Conservation (phyloP, 306 rosid genomes). For the Cicer pinnatifidum region DNA sequence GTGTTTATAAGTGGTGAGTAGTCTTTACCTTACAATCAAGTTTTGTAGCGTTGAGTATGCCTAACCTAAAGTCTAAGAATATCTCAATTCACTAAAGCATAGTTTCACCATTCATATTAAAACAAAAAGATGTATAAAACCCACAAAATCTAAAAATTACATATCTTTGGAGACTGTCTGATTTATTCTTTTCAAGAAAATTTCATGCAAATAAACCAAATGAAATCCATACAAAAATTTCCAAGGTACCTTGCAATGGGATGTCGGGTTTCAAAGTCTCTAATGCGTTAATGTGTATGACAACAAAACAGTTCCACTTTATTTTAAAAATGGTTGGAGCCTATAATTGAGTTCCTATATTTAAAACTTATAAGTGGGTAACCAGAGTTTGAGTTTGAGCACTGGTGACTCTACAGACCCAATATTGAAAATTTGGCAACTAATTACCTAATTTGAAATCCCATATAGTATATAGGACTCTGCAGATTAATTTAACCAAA, state of each 20-base stretch:
- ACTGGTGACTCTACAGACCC: neutral
- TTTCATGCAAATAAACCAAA: constrained; percentile 8
- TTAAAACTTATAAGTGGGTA: too few species aligned
- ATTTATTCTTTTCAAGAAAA: constrained; percentile 34
- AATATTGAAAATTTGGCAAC: neutral
- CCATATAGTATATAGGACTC: constrained; percentile 8
- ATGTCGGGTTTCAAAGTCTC: neutral
- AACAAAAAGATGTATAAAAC: constrained; percentile 16
- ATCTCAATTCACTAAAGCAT: neutral
- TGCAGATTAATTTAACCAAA: constrained; percentile 6
- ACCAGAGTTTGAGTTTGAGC: too few species aligned
- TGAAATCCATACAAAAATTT: too few species aligned
- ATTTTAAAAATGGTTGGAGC: too few species aligned
- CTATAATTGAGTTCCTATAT: too few species aligned
- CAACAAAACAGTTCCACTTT: constrained; percentile 12
- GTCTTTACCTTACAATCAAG: too few species aligned
- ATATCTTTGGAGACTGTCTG: neutral
- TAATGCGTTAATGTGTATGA: neutral
- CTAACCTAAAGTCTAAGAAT: too few species aligned
- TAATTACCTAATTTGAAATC: neutral
- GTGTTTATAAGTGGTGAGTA: too few species aligned
- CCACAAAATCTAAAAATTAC: constrained; percentile 7
- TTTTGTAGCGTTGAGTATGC: too few species aligned
- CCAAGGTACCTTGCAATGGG: constrained; percentile 28
- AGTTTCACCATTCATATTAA: constrained; percentile 24